Conservation (phyloP, 73 alveolate species). For the Paraurostyla sp. region DNA sequence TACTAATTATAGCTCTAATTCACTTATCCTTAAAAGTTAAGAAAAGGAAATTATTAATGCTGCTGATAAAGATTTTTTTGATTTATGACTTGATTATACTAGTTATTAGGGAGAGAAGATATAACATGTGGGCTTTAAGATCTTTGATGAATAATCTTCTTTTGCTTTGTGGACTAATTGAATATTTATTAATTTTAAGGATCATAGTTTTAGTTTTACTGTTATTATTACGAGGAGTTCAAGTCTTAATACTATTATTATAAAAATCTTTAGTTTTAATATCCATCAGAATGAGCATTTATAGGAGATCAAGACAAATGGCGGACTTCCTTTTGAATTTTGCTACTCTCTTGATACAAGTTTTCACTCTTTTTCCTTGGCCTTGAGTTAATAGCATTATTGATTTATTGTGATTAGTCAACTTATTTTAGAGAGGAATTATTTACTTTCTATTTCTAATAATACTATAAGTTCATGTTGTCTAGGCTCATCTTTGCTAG, state of each 20-base stretch:
- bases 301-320: slow-evolving; percentile 33
- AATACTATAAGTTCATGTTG: slow-evolving; percentile 28
- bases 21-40: not conserved
- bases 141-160: too few species aligned
- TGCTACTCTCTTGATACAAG: not conserved
- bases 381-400: not conserved
- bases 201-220: too few species aligned
- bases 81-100: too few species aligned
- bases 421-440: slow-evolving; percentile 26
- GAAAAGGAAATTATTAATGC: not conserved
- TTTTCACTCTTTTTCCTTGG: not conserved
- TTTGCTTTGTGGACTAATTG: too few species aligned
- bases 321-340: not conserved
- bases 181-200: too few species aligned
- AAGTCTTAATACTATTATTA: not conserved
- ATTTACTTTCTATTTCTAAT: slow-evolving; percentile 25
- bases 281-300: not conserved
- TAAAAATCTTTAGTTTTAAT: not conserved
- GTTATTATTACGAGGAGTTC: not conserved
- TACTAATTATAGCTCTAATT: not conserved
- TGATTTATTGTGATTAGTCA: not conserved
- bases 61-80: not conserved
- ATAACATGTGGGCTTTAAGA: too few species aligned
- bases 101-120: too few species aligned
- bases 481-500: too few species aligned